Evolutionary conservation across 495 filamentous ascomycete genomes (phyloP).

Genomic region (Aspergillus funiculosus): DNA sequence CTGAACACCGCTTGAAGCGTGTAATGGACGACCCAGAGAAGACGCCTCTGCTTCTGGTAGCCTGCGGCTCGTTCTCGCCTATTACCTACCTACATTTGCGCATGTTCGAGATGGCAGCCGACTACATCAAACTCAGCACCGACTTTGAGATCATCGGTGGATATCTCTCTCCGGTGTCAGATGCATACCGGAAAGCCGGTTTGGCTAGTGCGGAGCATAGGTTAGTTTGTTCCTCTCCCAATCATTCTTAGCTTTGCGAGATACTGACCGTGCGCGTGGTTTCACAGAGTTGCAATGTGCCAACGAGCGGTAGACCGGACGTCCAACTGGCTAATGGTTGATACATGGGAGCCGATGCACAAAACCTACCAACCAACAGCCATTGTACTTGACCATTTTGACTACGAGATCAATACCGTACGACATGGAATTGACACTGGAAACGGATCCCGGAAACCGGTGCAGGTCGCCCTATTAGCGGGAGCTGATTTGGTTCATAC

Average conservation of each 20-base stretch:
- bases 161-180: slow-evolving; percentile 73
- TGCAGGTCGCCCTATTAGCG: slow-evolving; percentile 68
- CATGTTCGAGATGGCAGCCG: slow-evolving; percentile 89
- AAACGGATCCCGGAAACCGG: slow-evolving; percentile 53
- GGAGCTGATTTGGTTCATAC: slow-evolving; percentile 86
- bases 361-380: slow-evolving; percentile 84
- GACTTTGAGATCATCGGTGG: slow-evolving; percentile 82
- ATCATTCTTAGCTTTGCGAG: too few relatives aligned
- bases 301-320: slow-evolving; percentile 71
- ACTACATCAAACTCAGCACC: slow-evolving; percentile 74
- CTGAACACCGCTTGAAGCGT: slow-evolving; percentile 59
- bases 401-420: slow-evolving; percentile 78
- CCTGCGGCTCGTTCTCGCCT: slow-evolving; percentile 86
- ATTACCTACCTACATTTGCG: slow-evolving; percentile 79
- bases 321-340: slow-evolving; percentile 77
- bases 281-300: slow-evolving; percentile 56
- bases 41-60: slow-evolving; percentile 76
- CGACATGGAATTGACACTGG: slow-evolving; percentile 64
- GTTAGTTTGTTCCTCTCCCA: slow-evolving; percentile 31
- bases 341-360: slow-evolving; percentile 70
- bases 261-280: slow-evolving; percentile 12
- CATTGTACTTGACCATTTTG: slow-evolving; percentile 80
- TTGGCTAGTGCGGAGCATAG: slow-evolving; percentile 70
- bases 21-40: slow-evolving; percentile 62
- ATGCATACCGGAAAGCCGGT: slow-evolving; percentile 88